phyloP scores from a whole-genome alignment of 2,329 filamentous ascomycete species.

The Sporothrix luriei region DNA sequence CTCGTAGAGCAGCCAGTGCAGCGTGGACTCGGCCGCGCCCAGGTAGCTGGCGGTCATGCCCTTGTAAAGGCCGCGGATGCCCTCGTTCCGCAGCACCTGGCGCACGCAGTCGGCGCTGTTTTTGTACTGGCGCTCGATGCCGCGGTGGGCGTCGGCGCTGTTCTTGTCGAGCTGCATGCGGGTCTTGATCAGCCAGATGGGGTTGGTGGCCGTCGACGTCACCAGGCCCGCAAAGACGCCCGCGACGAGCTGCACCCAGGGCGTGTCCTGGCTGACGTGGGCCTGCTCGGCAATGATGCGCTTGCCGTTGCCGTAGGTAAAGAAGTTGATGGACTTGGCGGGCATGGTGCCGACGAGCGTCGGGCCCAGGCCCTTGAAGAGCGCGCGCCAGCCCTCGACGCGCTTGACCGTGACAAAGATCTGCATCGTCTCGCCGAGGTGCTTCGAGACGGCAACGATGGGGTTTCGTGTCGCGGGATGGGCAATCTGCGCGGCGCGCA shows the following conservation, averaged over 20 bases:
- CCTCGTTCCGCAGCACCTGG: conserved; percentile 79
- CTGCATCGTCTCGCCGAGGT: conserved; percentile 82
- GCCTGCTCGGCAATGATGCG: conserved; percentile 73
- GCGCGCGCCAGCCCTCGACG: conserved; percentile 78
- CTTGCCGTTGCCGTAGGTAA: conserved; percentile 90
- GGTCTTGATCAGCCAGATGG: conserved; percentile 96
- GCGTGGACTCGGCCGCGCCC: conserved; percentile 83
- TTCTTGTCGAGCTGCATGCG: conserved; percentile 89
- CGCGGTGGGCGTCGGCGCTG: conserved; percentile 62
- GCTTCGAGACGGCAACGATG: conserved; percentile 66
- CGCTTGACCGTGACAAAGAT: conserved; percentile 80
- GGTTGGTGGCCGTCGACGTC: conserved; percentile 89
- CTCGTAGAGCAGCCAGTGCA: conserved; percentile 95
- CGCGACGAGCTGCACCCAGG: conserved; percentile 76
- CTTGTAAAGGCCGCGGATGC: conserved; percentile 80
- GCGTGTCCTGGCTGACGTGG: conserved; percentile 66
- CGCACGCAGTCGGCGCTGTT: conserved; percentile 87
- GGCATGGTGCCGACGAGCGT: conserved; percentile 89
- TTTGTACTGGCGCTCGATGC: conserved; percentile 68
- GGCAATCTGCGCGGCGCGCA: conserved; percentile 67
- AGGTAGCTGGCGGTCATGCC: conserved; percentile 90
- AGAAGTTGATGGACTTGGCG: conserved; percentile 90
- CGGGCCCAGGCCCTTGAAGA: conserved; percentile 91
- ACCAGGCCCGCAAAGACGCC: conserved; percentile 78
- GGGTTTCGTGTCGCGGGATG: conserved; percentile 57